Evolutionary conservation across 441 rosid genomes (phyloP).

Genomic region (Raphanus hybrid): DNA sequence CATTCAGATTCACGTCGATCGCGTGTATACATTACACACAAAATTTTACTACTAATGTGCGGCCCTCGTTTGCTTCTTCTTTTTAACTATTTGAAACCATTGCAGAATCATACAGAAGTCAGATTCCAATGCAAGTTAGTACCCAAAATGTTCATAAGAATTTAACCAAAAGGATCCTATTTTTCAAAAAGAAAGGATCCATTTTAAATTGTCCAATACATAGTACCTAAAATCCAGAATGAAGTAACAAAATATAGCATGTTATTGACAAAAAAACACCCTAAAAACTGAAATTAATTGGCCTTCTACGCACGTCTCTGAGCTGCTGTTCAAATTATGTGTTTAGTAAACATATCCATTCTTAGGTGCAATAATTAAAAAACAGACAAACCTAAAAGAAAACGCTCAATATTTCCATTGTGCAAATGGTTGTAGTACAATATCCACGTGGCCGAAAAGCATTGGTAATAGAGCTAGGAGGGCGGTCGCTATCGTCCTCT

Average conservation of each 20-base stretch:
- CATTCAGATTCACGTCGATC: slow-evolving; percentile 45
- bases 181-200: no score
- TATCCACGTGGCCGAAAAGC: slow-evolving; percentile 48
- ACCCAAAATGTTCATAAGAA: slow-evolving; percentile 8
- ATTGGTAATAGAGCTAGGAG: slow-evolving; percentile 43
- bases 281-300: no score
- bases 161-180: neutral
- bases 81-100: slow-evolving; percentile 1
- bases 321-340: no score
- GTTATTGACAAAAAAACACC: no score
- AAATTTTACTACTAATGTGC: slow-evolving; percentile 20
- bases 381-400: neutral
- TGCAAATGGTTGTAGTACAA: slow-evolving; percentile 24
- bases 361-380: no score
- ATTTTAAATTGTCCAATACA: no score
- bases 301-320: no score
- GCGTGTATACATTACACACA: slow-evolving; percentile 35
- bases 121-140: slow-evolving; percentile 16
- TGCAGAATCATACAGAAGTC: neutral
- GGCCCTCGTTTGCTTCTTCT: slow-evolving; percentile 17
- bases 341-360: no score
- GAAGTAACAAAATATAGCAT: no score
- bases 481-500: slow-evolving; percentile 61
- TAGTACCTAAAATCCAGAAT: no score
- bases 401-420: slow-evolving; percentile 28